Evolutionary conservation across 2,329 filamentous ascomycete species (phyloP), one percentile per base, ranked within the genome.

Genomic region (Daldinia sp.): DNA sequence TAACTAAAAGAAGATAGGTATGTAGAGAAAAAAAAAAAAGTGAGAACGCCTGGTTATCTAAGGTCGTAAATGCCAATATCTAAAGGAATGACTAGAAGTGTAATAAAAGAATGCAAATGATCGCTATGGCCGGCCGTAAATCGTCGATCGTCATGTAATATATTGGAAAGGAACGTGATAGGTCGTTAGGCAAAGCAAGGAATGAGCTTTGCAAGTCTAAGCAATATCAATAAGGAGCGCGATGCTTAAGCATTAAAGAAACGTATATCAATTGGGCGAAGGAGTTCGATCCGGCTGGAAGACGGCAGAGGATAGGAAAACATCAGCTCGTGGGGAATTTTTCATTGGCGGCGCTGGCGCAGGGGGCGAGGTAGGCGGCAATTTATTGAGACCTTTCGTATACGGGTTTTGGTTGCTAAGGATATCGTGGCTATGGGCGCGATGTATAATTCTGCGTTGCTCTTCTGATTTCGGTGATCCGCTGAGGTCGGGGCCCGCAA

Each of bases 351-450:
- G 76, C 21, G 73, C 73, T 7, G 78, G 76, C 11, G 75, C 74
- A 30, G 73, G 72, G n/a, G 78, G 74, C 21, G 75, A 74, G 11
- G 69, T 71, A 19, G 73, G 71, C 41, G 73, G 70, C 25, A 72
- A 68, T 19, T 75, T 73, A 23, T 73, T 61, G 72, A 66, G 60
- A 53, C 29, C 27, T 11, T 51, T 66, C 4, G 68, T 21, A 3
- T 48, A 39, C 21, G 34, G 35, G 3, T 58, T 75, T 3, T 48
- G 41, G 21, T 59, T 75, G 25, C 75, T 80, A 41, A 87, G 77
- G 48, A 81, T 74, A 64, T 86, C 83, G 48, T 84, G 81, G 74
- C 84, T 87, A 47, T 74, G 79, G 43, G 82, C 77, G 11, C 82
- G 81, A 64, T 84, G 79, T 17, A 83, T 70, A 45, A 79, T 75